Evolutionary conservation across 148 eudicot species (phyloP), one percentile per base, ranked within the genome.

Genomic region (Fagopyrum homotropicum): DNA sequence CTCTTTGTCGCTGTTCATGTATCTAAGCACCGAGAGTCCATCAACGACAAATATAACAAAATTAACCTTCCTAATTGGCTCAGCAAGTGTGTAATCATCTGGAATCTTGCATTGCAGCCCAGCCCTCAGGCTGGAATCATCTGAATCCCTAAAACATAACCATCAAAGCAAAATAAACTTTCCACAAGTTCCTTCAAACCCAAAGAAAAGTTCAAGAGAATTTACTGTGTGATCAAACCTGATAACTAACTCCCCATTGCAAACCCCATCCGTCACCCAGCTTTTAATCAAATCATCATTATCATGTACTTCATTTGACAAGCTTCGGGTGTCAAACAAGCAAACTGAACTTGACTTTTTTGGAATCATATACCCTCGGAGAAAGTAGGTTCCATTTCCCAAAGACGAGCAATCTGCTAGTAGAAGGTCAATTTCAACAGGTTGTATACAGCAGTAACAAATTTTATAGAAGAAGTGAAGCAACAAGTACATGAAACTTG

Each of bases 201-300:
- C 72, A 72, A 75, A 72, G 75, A 48, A 72, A 35, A 80, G 50
- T 50, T 5, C 48, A 9, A 3, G 14, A 61, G 22, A 5, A 75
- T 57, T 64, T 9, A 9, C 72, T 17, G 48, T 50, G 60, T 14
- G 26, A 48, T 74, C 61, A 47, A 54, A 93, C 98, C 94, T 93
- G 60, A 68, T 72, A 49, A 85, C 86, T 46, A 85, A 85, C 77
- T 89, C 90, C 52, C 97, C 93, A 85, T 85, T 88, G 15, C 87
- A 83, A 60, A 91, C 93, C 52, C 98, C 98, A 69, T 81, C 78
- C 43, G 87, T 86, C 96, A 91, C 90, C 96, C 96, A 94, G 47
- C 29, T 72, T 77, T 79, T 76, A 7, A 91, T 77, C 84, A 87
- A 81, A 77, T 77, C 77, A 76, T 81, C 76, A 70, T 94, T 86